Evolutionary conservation across 192 early-diverging fungal genomes (phyloP), one percentile per base, ranked within the genome.

Genomic region (Backusella tuberculispora): DNA sequence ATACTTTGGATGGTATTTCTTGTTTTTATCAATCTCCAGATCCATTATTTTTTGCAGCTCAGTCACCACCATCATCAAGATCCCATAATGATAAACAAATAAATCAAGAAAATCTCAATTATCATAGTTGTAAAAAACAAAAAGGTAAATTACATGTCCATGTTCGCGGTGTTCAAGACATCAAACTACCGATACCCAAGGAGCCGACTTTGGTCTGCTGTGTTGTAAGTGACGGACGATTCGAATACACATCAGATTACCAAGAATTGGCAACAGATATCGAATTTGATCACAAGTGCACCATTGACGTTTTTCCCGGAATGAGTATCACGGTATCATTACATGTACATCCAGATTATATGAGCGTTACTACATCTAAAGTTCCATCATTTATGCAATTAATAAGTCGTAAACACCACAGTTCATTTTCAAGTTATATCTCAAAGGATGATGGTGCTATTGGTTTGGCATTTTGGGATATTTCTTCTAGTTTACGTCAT

Each of bases 81-180:
- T 34, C 29, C 29, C 29, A 34, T 34, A 2, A 34, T 34, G 2
- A 34, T 34, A 34, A 34, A 34, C 29, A 34, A 34, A 34, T 34
- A 34, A 34, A 34, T 0, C 29, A 34, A 34, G 29, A 1, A 34
- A 34, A 34, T 34, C 29, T n/a, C 15, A 17, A 66, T 17, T 66
- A 66, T 38, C 38, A 37, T 9, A 38, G 8, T 7, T 19, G n/a
- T 10, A 34, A 34, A 7, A 3, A 60, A 26, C 15, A 72, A n/a
- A 56, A 66, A 53, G 80, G 80, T 0, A 77, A 76, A 63, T 45
- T 81, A 6, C 71, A 77, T 71, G 37, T 81, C 26, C 75, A 72
- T 12, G 17, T 81, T 15, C 45, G 38, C 4, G 46, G 66, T 2
- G 56, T 69, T 42, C 72, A 76, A 8, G 75, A 81, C 46, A 70